phyloP scores from a whole-genome alignment of 2,329 filamentous ascomycete genomes.

The Pseudopyricularia javanii region DNA sequence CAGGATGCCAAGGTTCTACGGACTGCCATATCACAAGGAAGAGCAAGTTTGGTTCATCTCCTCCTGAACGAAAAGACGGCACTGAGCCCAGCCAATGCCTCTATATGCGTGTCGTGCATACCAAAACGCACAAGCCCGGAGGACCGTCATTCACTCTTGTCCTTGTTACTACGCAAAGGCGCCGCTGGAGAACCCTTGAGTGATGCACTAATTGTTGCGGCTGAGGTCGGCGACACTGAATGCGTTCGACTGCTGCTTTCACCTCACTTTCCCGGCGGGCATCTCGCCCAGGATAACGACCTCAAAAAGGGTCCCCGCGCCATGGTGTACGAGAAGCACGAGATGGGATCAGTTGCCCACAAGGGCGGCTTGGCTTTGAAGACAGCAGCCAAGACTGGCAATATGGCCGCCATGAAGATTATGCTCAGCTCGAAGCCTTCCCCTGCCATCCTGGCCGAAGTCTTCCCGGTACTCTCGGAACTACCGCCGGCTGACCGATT shows the following conservation, averaged over 20 bases:
- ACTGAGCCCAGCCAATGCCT: slow-evolving; percentile 32
- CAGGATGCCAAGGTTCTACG: slow-evolving; percentile 36
- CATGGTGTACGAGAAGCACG: slow-evolving; percentile 28
- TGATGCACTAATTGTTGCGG: slow-evolving; percentile 37
- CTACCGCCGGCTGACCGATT: slow-evolving; percentile 30
- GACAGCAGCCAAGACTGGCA: slow-evolving; percentile 31
- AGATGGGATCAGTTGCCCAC: slow-evolving; percentile 38
- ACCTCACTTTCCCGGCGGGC: slow-evolving; percentile 29
- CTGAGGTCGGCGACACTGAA: slow-evolving; percentile 31
- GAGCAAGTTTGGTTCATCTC: slow-evolving; percentile 31
- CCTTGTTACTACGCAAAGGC: slow-evolving; percentile 34
- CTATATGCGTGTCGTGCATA: slow-evolving; percentile 34
- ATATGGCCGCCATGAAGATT: slow-evolving; percentile 28
- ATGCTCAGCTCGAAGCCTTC: slow-evolving; percentile 35
- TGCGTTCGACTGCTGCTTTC: slow-evolving; percentile 37
- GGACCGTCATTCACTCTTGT: slow-evolving; percentile 30
- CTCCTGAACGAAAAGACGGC: slow-evolving; percentile 30
- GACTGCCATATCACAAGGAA: slow-evolving; percentile 32
- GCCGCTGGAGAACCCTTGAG: slow-evolving; percentile 32
- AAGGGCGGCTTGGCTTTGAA: slow-evolving; percentile 37
- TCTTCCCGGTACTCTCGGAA: slow-evolving; percentile 34
- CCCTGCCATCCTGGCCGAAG: slow-evolving; percentile 29
- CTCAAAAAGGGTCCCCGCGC: slow-evolving; percentile 15
- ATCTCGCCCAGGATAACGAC: slow-evolving; percentile 12
- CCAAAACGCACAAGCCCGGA: slow-evolving; percentile 32